Evolutionary conservation across 495 filamentous ascomycete species (phyloP).

Genomic region (Cairneyella variabilis): DNA sequence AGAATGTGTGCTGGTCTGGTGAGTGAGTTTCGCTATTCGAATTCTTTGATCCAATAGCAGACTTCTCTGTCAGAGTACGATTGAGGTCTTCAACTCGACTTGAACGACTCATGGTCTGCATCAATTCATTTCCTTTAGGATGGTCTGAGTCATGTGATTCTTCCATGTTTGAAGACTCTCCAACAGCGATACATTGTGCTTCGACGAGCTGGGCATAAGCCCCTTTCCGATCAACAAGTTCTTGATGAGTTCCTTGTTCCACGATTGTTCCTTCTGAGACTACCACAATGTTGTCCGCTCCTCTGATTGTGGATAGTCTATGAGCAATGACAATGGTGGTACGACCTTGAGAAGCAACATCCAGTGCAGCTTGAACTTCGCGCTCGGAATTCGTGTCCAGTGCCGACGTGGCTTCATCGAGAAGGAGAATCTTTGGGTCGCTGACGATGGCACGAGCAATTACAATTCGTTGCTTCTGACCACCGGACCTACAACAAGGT

Average conservation of each 20-base stretch:
- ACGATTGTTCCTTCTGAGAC: constrained; percentile 53
- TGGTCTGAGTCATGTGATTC: not conserved
- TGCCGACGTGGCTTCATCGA: constrained; percentile 74
- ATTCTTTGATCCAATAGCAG: not conserved
- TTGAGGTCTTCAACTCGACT: no score
- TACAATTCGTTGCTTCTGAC: constrained; percentile 60
- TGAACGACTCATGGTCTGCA: no score
- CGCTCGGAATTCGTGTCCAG: constrained; percentile 69
- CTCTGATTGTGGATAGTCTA: constrained; percentile 51
- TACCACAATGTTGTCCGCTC: constrained; percentile 58
- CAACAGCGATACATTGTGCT: not conserved
- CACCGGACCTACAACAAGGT: constrained; percentile 35
- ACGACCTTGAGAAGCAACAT: constrained; percentile 56
- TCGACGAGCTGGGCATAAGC: constrained; percentile 11
- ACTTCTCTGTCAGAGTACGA: not conserved
- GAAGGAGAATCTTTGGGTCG: constrained; percentile 61
- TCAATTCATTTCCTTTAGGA: not conserved
- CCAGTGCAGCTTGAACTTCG: constrained; percentile 62
- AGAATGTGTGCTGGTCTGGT: constrained; percentile 46
- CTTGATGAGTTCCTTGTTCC: constrained; percentile 51
- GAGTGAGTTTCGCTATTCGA: not conserved
- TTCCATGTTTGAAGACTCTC: not conserved
- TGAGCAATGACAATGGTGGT: constrained; percentile 58
- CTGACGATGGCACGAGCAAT: constrained; percentile 67
- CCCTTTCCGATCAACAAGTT: constrained; percentile 43